Percentiles rank a stretch among this genome's conserved stretches.
These are phyloP conservation scores for Ceratobasidium sp. DNA, from an alignment of 1,284 basidiomycete species.

Conservation along the genomic window DNA sequence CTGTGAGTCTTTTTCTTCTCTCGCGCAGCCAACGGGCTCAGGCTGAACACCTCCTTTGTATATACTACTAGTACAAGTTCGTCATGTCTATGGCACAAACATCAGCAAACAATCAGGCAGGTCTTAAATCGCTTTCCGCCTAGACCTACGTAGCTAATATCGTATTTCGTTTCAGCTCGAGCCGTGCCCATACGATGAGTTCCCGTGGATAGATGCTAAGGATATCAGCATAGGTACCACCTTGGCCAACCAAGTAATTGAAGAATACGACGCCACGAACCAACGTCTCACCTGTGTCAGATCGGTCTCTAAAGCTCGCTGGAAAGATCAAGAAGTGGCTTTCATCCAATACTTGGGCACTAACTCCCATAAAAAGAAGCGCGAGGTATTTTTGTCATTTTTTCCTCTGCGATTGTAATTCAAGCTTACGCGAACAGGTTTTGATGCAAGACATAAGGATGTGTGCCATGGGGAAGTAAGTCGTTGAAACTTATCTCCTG, in stretches of 20 bases:
- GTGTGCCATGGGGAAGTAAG: neutral
- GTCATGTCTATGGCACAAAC: neutral
- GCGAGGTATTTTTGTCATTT: neutral
- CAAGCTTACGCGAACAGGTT: neutral
- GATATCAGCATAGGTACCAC: neutral
- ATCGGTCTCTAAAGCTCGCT: neutral
- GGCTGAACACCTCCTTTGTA: neutral
- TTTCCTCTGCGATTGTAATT: neutral
- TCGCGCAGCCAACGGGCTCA: neutral
- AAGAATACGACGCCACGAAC: neutral
- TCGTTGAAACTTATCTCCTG: neutral
- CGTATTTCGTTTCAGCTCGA: neutral
- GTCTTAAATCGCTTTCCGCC: neutral
- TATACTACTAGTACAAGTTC: neutral
- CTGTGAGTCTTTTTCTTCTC: neutral
- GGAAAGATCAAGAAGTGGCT: neutral
- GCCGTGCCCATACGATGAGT: neutral
- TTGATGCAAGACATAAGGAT: conserved; percentile 2
- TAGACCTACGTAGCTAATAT: neutral
- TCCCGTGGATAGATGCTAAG: neutral
- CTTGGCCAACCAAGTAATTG: neutral
- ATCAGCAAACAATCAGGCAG: neutral
- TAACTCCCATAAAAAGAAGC: neutral
- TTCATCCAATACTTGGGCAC: conserved; percentile 10
- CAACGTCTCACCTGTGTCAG: neutral